A percentile compares a stretch with the other conserved stretches of the same genome.
phyloP scores from a whole-genome alignment of 2,329 filamentous ascomycete species.

The Nemania abortiva region DNA sequence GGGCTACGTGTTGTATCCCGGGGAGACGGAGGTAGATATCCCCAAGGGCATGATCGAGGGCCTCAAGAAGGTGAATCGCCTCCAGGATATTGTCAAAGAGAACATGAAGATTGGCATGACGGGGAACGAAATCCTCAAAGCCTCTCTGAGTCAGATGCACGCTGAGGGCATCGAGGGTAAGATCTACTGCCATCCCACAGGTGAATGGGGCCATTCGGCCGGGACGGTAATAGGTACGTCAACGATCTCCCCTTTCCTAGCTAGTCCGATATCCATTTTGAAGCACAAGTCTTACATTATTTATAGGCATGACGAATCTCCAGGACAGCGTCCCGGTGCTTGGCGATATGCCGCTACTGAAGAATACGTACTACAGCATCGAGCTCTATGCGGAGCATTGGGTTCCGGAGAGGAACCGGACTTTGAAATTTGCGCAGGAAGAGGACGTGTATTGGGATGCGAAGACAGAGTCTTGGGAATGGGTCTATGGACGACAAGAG shows the following conservation, averaged over 20 bases:
- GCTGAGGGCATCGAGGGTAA: slow-evolving; percentile 59
- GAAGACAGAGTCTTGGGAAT: slow-evolving; percentile 57
- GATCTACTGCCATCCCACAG: slow-evolving; percentile 63
- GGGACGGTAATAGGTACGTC: slow-evolving; percentile 60
- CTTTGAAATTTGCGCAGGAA: slow-evolving; percentile 61
- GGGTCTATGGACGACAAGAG: slow-evolving; percentile 63
- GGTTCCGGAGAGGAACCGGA: slow-evolving; percentile 59
- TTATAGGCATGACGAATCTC: slow-evolving; percentile 62
- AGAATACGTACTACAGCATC: slow-evolving; percentile 63
- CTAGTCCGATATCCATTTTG: background rate
- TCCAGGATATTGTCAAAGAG: slow-evolving; percentile 61
- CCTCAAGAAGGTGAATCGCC: slow-evolving; percentile 59
- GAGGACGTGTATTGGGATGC: slow-evolving; percentile 63
- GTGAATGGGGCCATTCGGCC: slow-evolving; percentile 64
- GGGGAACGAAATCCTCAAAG: slow-evolving; percentile 60
- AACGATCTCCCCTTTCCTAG: background rate
- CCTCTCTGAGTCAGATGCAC: slow-evolving; percentile 56
- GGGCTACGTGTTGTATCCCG: slow-evolving; percentile 61
- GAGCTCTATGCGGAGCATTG: slow-evolving; percentile 63
- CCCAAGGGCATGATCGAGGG: slow-evolving; percentile 58
- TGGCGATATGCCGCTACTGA: slow-evolving; percentile 60
- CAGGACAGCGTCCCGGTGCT: slow-evolving; percentile 61
- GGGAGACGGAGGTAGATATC: slow-evolving; percentile 56
- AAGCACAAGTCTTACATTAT: slow-evolving; percentile 14
- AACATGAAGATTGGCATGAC: slow-evolving; percentile 60